Conservation (phyloP, 768 basidiomycete genomes). For the Kondoa subrosea region DNA sequence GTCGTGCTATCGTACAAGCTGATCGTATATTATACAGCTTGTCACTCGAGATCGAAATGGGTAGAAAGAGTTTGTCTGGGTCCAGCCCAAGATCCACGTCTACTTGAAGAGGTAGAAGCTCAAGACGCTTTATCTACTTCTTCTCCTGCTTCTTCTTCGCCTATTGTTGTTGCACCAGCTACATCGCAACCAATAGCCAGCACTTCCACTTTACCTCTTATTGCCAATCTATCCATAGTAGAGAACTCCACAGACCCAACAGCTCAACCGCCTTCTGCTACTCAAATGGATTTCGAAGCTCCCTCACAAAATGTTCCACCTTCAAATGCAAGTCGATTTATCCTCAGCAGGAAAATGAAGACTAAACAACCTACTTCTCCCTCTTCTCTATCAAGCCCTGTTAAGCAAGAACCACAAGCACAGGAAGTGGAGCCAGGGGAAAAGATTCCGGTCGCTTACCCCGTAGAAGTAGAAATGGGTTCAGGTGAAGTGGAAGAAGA, state of each 20-base stretch:
- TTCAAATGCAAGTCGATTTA: too few relatives aligned
- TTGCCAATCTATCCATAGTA: background rate
- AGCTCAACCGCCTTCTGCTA: background rate
- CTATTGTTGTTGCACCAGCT: background rate
- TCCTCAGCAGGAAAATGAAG: too few relatives aligned
- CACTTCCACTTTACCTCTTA: background rate
- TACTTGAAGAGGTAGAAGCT: background rate
- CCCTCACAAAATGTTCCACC: background rate
- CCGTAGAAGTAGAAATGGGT: background rate
- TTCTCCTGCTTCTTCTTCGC: background rate
- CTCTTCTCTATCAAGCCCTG: background rate
- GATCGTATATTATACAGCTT: background rate
- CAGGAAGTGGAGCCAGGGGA: background rate
- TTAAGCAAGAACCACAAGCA: background rate
- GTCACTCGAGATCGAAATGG: background rate
- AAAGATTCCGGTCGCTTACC: background rate
- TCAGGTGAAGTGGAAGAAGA: background rate
- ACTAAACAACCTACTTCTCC: too few relatives aligned
- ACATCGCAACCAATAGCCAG: background rate
- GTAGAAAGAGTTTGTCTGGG: background rate
- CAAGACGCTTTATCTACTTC: background rate
- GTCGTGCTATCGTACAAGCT: background rate
- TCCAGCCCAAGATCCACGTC: background rate
- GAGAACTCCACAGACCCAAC: background rate
- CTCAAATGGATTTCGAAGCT: background rate